These are phyloP conservation scores for Gaeumannomyces sp. DNA, from an alignment of 2,329 filamentous ascomycete genomes.

Conservation along the genomic window DNA sequence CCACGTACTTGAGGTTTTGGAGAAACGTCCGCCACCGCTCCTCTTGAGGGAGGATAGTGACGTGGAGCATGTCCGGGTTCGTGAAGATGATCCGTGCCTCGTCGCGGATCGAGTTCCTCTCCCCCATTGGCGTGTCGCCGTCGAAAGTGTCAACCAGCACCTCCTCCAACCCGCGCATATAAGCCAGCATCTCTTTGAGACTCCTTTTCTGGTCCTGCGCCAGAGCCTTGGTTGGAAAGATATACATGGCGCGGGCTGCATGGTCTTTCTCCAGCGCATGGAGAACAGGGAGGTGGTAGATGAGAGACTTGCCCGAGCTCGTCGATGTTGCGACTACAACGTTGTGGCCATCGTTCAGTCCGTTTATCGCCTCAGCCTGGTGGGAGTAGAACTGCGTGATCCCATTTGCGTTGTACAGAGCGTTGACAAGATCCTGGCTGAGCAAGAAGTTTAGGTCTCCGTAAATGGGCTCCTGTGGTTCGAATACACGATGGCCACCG, in stretches of 20 bases:
- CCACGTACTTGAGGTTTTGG: conserved; percentile 82
- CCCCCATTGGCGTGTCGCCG: conserved; percentile 81
- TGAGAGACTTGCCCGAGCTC: conserved; percentile 94
- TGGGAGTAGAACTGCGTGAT: conserved; percentile 87
- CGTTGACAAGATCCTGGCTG: conserved; percentile 91
- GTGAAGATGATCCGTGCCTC: conserved; percentile 92
- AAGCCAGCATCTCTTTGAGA: conserved; percentile 75
- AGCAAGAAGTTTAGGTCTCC: conserved; percentile 80
- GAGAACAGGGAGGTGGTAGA: conserved; percentile 91
- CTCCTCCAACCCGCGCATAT: conserved; percentile 70
- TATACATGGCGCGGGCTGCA: conserved; percentile 84
- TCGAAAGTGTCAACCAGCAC: conserved; percentile 88
- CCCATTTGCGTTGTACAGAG: conserved; percentile 82
- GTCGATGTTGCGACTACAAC: conserved; percentile 93
- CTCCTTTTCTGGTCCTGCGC: conserved; percentile 91
- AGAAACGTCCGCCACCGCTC: conserved; percentile 82
- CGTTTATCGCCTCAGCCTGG: conserved; percentile 90
- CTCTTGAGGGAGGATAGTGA: conserved; percentile 89
- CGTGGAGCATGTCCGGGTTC: conserved; percentile 95
- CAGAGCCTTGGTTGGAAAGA: conserved; percentile 94
- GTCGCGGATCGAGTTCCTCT: conserved; percentile 75
- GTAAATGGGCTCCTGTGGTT: conserved; percentile 73
- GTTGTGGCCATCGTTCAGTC: conserved; percentile 68
- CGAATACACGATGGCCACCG: conserved; percentile 85
- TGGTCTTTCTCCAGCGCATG: conserved; percentile 75